A percentile compares a stretch with the other conserved stretches of the same genome.
These are phyloP conservation scores for Rhizodiscina lignyota DNA, from an alignment of 495 filamentous ascomycete genomes.

Conservation along the genomic window DNA sequence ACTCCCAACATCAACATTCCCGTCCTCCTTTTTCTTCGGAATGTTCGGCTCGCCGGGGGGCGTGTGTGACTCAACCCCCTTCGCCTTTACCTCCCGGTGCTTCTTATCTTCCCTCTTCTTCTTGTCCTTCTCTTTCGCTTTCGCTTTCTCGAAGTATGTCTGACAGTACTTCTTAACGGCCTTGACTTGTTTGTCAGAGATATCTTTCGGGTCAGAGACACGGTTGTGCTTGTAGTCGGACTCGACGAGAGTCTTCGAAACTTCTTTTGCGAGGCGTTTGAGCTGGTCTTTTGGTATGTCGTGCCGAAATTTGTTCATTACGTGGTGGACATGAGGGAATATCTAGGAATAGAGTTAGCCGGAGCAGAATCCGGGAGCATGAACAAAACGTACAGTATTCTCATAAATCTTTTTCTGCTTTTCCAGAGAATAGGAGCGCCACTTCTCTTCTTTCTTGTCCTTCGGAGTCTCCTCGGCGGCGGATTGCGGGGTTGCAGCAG, in stretches of 20 bases:
- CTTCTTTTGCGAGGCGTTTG: conserved; percentile 75
- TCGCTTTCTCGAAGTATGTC: conserved; percentile 71
- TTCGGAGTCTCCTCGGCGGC: conserved; percentile 31
- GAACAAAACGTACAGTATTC: conserved; percentile 62
- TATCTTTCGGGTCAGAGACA: conserved; percentile 65
- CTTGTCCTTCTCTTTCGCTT: conserved; percentile 38
- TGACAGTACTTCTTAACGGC: conserved; percentile 69
- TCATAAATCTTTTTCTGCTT: conserved; percentile 90
- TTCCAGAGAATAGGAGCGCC: conserved; percentile 59
- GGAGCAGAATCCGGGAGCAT: not conserved
- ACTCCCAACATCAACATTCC: conserved; percentile 9
- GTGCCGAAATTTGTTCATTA: conserved; percentile 69
- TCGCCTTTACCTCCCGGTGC: conserved; percentile 7
- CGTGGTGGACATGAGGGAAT: conserved; percentile 51
- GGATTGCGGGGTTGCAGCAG: conserved; percentile 26
- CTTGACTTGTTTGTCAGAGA: conserved; percentile 61
- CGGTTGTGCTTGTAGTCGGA: conserved; percentile 78
- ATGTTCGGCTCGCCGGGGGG: no score
- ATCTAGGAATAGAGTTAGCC: conserved; percentile 37
- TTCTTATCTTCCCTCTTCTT: conserved; percentile 18
- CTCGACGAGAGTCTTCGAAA: conserved; percentile 72
- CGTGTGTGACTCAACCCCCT: conserved; percentile 7
- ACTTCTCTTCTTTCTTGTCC: conserved; percentile 62
- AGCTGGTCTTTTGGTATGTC: conserved; percentile 76
- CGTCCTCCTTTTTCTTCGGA: no score